Conservation (phyloP, 768 basidiomycete genomes). For the Lactarius trivialis region DNA sequence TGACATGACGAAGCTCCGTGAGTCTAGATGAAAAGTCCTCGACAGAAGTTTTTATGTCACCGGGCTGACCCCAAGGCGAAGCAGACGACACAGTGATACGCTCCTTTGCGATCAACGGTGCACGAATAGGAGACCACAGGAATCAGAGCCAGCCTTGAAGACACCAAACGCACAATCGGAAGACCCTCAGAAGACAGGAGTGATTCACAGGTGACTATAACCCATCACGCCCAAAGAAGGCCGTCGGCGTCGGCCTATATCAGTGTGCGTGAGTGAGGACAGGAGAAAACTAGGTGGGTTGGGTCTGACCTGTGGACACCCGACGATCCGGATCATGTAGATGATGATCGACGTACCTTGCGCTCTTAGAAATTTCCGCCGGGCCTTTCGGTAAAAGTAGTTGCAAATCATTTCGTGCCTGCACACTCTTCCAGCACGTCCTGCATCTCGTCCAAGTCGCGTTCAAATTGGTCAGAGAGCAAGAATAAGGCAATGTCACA, state of each 20-base stretch:
- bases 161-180: conserved; percentile 25
- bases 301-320: not conserved
- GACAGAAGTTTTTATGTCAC: not conserved
- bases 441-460: too few species aligned
- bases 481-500: too few species aligned
- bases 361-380: not conserved
- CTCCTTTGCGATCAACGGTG: conserved; percentile 18
- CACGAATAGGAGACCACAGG: not conserved
- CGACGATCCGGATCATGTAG: not conserved
- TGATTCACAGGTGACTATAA: conserved; percentile 26
- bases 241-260: not conserved
- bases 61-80: conserved; percentile 31
- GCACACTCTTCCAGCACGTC: not conserved
- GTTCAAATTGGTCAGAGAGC: too few species aligned
- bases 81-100: conserved; percentile 31
- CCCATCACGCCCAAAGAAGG: not conserved
- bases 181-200: conserved; percentile 26
- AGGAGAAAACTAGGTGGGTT: not conserved
- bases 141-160: not conserved
- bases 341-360: not conserved
- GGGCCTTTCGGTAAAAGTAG: not conserved
- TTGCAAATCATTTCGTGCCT: too few species aligned
- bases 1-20: not conserved
- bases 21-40: not conserved
- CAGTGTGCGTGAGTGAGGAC: not conserved